Evolutionary conservation across 2,329 filamentous ascomycete genomes (phyloP).

Genomic region (Allantophomopsis cytisporea): DNA sequence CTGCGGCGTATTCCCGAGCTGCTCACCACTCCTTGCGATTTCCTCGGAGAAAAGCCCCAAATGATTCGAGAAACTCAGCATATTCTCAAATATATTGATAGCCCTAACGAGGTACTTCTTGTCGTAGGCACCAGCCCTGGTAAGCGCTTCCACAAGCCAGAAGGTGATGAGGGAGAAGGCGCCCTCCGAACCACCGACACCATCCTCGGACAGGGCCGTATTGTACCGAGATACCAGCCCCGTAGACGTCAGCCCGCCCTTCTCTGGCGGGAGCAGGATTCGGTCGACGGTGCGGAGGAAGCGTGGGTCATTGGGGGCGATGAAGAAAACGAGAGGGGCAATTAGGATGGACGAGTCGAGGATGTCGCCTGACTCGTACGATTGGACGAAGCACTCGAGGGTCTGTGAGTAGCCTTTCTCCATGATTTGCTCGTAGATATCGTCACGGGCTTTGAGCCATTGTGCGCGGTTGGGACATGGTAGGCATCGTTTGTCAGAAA

Average conservation of each 20-base stretch:
- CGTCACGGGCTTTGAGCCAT: conserved; percentile 55
- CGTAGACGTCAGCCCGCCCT: conserved; percentile 61
- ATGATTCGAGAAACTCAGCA: conserved; percentile 65
- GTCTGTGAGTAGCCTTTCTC: conserved; percentile 60
- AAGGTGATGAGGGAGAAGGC: conserved; percentile 76
- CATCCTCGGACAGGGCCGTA: conserved; percentile 53
- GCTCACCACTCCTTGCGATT: conserved; percentile 61
- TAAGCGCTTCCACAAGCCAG: conserved; percentile 70
- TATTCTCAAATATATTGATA: conserved; percentile 63
- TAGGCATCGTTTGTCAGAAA: conserved; percentile 62
- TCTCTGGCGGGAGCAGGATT: conserved; percentile 59
- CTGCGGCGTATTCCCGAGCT: conserved; percentile 68
- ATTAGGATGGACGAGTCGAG: conserved; percentile 66
- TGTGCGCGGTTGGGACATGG: conserved; percentile 56
- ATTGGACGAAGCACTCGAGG: conserved; percentile 59
- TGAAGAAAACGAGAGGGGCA: conserved; percentile 68
- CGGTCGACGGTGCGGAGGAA: conserved; percentile 60
- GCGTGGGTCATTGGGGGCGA: conserved; percentile 62
- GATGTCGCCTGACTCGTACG: conserved; percentile 57
- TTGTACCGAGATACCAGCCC: conserved; percentile 68
- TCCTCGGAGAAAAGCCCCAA: conserved; percentile 70
- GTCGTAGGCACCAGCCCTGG: conserved; percentile 51
- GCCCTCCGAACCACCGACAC: conserved; percentile 63
- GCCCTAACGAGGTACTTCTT: conserved; percentile 47
- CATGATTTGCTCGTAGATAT: conserved; percentile 65